A percentile compares a stretch with the other conserved stretches of the same genome.
Evolutionary conservation across 139 green algal species (phyloP).

Genomic region (Tetradesmus obliquus): DNA sequence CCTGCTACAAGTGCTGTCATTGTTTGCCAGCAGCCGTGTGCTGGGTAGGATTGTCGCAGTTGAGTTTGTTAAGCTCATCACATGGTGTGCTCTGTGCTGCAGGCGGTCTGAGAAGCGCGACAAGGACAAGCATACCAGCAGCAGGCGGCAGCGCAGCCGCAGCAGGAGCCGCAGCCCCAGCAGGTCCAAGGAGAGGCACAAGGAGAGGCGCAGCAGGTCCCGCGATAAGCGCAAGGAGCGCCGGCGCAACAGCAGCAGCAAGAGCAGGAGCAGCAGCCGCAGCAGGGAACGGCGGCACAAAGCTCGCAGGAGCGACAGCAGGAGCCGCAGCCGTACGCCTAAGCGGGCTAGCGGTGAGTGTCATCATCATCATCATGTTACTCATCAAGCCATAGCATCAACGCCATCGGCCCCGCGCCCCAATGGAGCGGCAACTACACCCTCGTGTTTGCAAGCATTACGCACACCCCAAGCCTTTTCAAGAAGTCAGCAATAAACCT

Average conservation of each 20-base stretch:
- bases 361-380: too few relatives aligned
- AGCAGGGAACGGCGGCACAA: constrained; percentile 16
- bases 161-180: neutral
- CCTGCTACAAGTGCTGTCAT: too few relatives aligned
- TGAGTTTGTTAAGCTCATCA: too few relatives aligned
- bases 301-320: neutral
- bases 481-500: too few relatives aligned
- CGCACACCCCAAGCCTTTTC: too few relatives aligned
- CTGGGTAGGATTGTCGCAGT: too few relatives aligned
- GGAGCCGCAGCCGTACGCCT: constrained; percentile 18
- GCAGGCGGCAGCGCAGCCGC: neutral
- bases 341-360: constrained; percentile 13
- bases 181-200: neutral
- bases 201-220: neutral
- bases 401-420: too few relatives aligned
- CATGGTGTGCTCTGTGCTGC: neutral
- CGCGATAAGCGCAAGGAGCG: neutral
- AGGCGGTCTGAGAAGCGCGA: neutral
- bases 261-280: neutral
- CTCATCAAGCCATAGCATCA: too few relatives aligned
- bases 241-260: neutral
- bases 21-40: too few relatives aligned
- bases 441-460: too few relatives aligned
- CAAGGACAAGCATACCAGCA: neutral
- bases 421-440: too few relatives aligned